Percentiles rank a stretch among this genome's conserved stretches.
These are phyloP conservation scores for Dendrostoma leiphaemia DNA, from an alignment of 2,329 filamentous ascomycete genomes.

Conservation along the genomic window DNA sequence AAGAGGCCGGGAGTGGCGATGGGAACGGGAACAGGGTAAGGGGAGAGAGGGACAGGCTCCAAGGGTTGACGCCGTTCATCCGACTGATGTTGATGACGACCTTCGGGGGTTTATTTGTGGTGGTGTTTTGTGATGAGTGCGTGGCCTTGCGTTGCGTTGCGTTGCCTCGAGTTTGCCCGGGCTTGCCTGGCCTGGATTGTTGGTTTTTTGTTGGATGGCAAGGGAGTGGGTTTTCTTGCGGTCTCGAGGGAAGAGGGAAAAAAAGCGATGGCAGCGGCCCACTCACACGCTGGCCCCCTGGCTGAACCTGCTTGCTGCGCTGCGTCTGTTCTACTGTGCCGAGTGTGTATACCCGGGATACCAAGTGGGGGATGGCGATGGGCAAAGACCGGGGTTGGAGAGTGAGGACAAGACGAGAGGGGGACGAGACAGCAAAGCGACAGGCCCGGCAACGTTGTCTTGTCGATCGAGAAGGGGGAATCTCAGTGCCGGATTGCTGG, in stretches of 20 bases:
- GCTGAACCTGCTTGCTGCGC: constrained; percentile 13
- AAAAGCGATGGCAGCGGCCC: constrained; percentile 17
- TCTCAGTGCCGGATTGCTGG: too few species aligned
- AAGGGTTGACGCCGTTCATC: constrained; percentile 14
- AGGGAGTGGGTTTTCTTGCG: constrained; percentile 15
- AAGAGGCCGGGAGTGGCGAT: constrained; percentile 10
- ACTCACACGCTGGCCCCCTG: constrained; percentile 10
- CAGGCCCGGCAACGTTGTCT: neutral
- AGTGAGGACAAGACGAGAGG: neutral
- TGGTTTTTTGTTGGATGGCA: constrained; percentile 15
- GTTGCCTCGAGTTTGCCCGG: too few species aligned
- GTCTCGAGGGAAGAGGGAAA: constrained; percentile 3
- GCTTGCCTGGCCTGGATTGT: neutral
- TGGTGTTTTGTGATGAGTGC: constrained; percentile 7
- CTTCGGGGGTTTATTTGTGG: neutral
- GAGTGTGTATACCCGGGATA: constrained; percentile 4
- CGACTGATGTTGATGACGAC: constrained; percentile 8
- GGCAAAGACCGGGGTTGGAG: neutral
- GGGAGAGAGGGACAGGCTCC: constrained; percentile 3
- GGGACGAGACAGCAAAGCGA: neutral
- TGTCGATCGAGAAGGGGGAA: too few species aligned
- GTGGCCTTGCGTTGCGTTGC: neutral
- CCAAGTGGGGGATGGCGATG: constrained; percentile 9
- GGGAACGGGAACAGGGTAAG: neutral
- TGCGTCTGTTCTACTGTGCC: neutral